A percentile compares a stretch with the other conserved stretches of the same genome.
Conservation (phyloP, 2,329 filamentous ascomycete species). For the Blastomyces gilchristii region DNA sequence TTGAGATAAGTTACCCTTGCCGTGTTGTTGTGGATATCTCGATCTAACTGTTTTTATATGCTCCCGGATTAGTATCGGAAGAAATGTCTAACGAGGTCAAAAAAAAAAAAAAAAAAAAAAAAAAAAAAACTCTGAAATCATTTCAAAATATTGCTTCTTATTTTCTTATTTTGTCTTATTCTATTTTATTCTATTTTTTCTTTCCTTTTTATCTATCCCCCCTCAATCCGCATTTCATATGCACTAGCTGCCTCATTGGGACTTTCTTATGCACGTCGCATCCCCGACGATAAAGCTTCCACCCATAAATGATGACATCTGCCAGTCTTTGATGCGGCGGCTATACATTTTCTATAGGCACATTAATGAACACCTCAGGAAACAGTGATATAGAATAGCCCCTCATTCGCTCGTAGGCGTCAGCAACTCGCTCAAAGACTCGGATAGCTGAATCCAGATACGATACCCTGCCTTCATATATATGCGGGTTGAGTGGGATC, state of each 20-base stretch:
- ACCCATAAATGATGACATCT: too few relatives aligned
- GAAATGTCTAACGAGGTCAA: not conserved
- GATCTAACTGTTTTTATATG: not conserved
- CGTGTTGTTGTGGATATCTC: not conserved
- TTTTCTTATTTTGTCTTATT: too few relatives aligned
- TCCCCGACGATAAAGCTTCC: too few relatives aligned
- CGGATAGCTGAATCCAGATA: not conserved
- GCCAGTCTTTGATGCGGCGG: too few relatives aligned
- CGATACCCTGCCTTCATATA: not conserved
- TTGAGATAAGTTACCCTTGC: not conserved
- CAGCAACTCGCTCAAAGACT: not conserved
- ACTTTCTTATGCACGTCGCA: not conserved
- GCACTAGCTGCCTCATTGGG: not conserved
- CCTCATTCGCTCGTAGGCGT: not conserved
- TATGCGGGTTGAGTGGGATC: too few relatives aligned
- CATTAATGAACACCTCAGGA: not conserved
- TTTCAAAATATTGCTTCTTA: too few relatives aligned
- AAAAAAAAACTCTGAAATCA: too few relatives aligned
- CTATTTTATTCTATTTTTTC: too few relatives aligned
- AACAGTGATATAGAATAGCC: not conserved
- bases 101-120: too few relatives aligned
- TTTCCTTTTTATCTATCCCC: too few relatives aligned
- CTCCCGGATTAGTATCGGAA: not conserved
- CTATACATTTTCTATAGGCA: too few relatives aligned
- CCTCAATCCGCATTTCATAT: not conserved